phyloP scores from a whole-genome alignment of 1,284 basidiomycete species.

The Heterobasidion irregulare region DNA sequence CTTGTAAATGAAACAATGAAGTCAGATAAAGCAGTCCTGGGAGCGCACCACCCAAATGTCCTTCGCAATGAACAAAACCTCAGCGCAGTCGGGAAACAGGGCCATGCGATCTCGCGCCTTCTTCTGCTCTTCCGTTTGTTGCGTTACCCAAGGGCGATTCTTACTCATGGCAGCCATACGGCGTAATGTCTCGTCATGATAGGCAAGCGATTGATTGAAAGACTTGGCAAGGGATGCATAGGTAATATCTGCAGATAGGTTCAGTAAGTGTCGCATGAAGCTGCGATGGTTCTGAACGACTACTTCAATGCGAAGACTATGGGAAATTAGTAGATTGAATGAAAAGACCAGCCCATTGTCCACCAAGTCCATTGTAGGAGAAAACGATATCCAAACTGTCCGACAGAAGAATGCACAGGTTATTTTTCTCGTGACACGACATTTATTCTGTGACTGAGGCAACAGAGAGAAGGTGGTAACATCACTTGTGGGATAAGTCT shows the following conservation, averaged over 20 bases:
- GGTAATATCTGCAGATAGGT: slow-evolving; percentile 64
- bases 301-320: too few relatives aligned
- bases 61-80: slow-evolving; percentile 64
- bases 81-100: slow-evolving; percentile 69
- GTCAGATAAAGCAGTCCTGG: not conserved
- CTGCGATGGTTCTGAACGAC: too few relatives aligned
- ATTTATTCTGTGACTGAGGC: too few relatives aligned
- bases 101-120: slow-evolving; percentile 78
- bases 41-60: slow-evolving; percentile 78
- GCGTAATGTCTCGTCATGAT: slow-evolving; percentile 75
- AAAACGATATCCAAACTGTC: too few relatives aligned
- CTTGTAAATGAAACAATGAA: not conserved
- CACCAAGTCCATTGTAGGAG: not conserved
- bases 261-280: not conserved
- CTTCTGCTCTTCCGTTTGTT: slow-evolving; percentile 64
- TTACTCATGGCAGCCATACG: slow-evolving; percentile 70
- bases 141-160: slow-evolving; percentile 42
- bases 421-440: too few relatives aligned
- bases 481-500: not conserved
- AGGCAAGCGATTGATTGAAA: slow-evolving; percentile 67
- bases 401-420: too few relatives aligned
- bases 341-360: not conserved
- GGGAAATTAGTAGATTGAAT: not conserved
- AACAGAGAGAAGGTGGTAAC: too few relatives aligned
- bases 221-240: slow-evolving; percentile 83